phyloP scores from a whole-genome alignment of 345 rosid species.

The Populus deltoides region DNA sequence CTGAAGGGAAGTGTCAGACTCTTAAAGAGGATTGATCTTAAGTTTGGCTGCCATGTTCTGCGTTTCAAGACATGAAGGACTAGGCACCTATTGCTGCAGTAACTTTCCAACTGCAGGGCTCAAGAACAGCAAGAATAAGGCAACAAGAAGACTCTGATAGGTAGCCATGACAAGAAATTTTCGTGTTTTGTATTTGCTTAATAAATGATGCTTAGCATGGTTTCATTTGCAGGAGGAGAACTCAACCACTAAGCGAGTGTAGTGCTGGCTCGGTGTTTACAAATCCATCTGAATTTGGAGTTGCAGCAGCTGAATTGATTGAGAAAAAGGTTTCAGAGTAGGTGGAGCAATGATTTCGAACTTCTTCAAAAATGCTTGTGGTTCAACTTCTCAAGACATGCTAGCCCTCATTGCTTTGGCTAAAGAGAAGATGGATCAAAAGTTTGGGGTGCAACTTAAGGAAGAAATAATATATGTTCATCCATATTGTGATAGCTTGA shows the following conservation, averaged over 20 bases:
- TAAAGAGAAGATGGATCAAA: background rate
- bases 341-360: background rate
- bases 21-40: too few relatives aligned
- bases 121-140: too few relatives aligned
- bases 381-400: background rate
- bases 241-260: too few relatives aligned
- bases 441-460: constrained; percentile 16
- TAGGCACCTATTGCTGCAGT: constrained; percentile 33
- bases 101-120: too few relatives aligned
- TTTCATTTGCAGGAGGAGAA: background rate
- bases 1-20: too few relatives aligned
- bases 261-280: background rate
- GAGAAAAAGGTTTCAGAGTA: background rate
- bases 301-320: background rate
- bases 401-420: background rate
- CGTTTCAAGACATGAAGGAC: constrained; percentile 30
- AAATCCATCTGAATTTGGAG: background rate
- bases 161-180: background rate
- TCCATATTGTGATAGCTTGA: constrained; percentile 15
- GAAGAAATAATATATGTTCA: constrained; percentile 32
- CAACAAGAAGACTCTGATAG: background rate
- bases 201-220: background rate
- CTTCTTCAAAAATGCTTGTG: background rate
- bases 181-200: background rate
- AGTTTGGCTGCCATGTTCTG: too few relatives aligned